Base-by-base conservation (phyloP, 1,139 yeast species). In the Waltiozyma sp. region DNA sequence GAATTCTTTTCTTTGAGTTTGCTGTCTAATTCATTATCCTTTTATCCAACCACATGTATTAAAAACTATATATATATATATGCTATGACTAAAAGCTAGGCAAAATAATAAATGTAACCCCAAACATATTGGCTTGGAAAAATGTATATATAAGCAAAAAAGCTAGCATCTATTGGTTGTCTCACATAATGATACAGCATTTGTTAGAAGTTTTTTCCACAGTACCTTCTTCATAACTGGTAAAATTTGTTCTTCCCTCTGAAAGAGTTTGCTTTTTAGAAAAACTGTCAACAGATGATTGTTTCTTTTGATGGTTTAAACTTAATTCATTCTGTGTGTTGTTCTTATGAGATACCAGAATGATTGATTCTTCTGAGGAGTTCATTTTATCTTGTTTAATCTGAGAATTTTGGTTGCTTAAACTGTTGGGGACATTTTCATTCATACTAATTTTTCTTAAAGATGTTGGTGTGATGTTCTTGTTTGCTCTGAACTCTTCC, bases 111-210 rank as follows among this genome's bases (percentile, higher is more conserved):
- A n/a, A n/a, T n/a, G n/a, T n/a, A n/a, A n/a, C n/a, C n/a, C n/a
- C n/a, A n/a, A n/a, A n/a, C n/a, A n/a, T n/a, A n/a, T n/a, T n/a
- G n/a, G n/a, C n/a, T n/a, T n/a, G n/a, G n/a, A n/a, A n/a, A n/a
- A n/a, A n/a, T n/a, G n/a, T n/a, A n/a, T n/a, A n/a, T n/a, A n/a
- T n/a, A n/a, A n/a, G n/a, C n/a, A n/a, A n/a, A n/a, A n/a, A n/a
- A n/a, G n/a, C n/a, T n/a, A n/a, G n/a, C n/a, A n/a, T n/a, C n/a
- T n/a, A n/a, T n/a, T n/a, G n/a, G n/a, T n/a, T n/a, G n/a, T 5
- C 15, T 48, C 41, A 48, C 49, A 48, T 45, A 36, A 48, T 33
- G 31, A 44, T 33, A 33, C 51, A 48, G 38, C 51, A 47, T n/a
- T 40, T 41, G 18, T 41, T 42, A 4, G 39, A 37, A 26, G 36